Percentiles rank a stretch among this genome's conserved stretches.
These are phyloP conservation scores for Zhuliangozyma parablackwelliae DNA, from an alignment of 1,139 yeast species.

Conservation along the genomic window DNA sequence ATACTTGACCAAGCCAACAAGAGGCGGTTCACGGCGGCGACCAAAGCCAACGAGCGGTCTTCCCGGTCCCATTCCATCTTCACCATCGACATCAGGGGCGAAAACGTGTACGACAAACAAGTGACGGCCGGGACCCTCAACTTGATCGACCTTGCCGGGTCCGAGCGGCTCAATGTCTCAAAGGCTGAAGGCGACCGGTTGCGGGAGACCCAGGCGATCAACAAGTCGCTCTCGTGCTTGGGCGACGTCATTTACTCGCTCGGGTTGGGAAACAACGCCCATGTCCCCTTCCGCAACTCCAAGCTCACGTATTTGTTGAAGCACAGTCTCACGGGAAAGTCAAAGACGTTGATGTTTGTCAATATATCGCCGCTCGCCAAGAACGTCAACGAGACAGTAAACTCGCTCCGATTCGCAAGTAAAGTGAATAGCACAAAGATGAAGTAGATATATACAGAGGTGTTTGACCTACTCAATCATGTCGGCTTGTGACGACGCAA, in stretches of 20 bases:
- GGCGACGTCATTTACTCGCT: constrained; percentile 89
- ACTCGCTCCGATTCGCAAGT: constrained; percentile 85
- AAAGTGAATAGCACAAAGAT: constrained; percentile 62
- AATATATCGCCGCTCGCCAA: constrained; percentile 67
- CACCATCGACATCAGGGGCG: constrained; percentile 57
- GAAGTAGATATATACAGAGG: background rate
- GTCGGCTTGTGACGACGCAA: constrained; percentile 4
- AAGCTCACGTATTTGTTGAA: constrained; percentile 78
- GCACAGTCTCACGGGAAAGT: constrained; percentile 77
- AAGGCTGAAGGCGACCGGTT: constrained; percentile 78
- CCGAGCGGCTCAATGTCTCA: constrained; percentile 76
- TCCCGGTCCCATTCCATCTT: constrained; percentile 70
- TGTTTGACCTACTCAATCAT: background rate
- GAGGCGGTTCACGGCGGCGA: constrained; percentile 77
- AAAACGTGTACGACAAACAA: constrained; percentile 47
- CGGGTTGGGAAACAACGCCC: constrained; percentile 31
- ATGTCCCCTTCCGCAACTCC: constrained; percentile 53
- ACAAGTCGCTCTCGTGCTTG: constrained; percentile 79
- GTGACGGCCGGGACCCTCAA: constrained; percentile 60
- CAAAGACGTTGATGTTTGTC: constrained; percentile 92
- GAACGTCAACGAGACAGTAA: constrained; percentile 73
- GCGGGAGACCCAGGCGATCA: constrained; percentile 85
- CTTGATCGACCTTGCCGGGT: constrained; percentile 81
- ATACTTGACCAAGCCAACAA: constrained; percentile 53
- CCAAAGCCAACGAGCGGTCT: constrained; percentile 77